phyloP scores from a whole-genome alignment of 495 filamentous ascomycete genomes.

The Aspergillus coremiiformis region DNA sequence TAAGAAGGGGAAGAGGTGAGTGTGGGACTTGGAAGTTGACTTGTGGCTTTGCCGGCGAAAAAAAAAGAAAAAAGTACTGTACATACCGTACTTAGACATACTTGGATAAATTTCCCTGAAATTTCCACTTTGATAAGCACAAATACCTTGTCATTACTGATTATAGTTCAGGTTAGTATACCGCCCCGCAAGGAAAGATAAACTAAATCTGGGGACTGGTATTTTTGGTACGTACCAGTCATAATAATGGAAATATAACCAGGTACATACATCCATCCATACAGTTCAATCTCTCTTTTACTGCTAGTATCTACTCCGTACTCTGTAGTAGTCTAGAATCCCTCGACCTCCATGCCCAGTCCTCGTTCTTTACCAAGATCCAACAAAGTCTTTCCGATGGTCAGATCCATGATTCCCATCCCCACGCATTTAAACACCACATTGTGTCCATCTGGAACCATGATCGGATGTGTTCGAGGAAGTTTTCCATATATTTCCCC shows the following conservation, averaged over 20 bases:
- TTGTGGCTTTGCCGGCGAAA: background rate
- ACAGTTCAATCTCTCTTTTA: background rate
- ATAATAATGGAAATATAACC: background rate
- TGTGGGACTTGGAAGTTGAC: background rate
- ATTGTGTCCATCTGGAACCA: constrained; percentile 49
- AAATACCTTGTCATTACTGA: background rate
- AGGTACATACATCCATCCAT: no score
- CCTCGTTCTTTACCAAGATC: constrained; percentile 60
- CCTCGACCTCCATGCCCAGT: constrained; percentile 61
- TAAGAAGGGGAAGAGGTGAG: background rate
- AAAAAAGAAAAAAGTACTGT: background rate
- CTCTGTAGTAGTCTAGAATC: constrained; percentile 43
- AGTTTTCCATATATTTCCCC: constrained; percentile 66
- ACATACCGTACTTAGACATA: no score
- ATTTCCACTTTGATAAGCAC: background rate
- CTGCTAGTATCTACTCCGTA: background rate
- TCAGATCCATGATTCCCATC: constrained; percentile 43
- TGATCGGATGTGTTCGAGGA: constrained; percentile 14
- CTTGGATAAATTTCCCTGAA: background rate
- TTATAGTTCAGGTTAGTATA: no score
- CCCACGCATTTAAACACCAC: constrained; percentile 50
- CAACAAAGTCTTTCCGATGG: constrained; percentile 61
- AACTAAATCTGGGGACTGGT: background rate
- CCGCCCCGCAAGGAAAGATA: background rate
- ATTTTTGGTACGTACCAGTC: background rate